These are phyloP conservation scores for Blastocrithidia nonstop DNA, from an alignment of 208 protist genomes.

Conservation along the genomic window DNA sequence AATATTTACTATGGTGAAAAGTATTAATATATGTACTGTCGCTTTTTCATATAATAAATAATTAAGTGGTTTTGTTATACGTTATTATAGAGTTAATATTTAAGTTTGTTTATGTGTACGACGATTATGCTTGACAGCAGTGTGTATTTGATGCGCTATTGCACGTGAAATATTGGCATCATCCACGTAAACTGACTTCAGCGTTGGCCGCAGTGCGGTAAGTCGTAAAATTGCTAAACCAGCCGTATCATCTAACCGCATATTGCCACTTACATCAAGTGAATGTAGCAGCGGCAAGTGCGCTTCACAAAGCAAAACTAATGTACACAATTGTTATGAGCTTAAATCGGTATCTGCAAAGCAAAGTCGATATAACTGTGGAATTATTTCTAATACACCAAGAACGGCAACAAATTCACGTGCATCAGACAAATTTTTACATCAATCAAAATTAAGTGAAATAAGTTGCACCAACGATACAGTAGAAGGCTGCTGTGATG, in stretches of 20 bases:
- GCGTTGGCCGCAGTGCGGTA: no score
- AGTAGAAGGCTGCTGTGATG: no score
- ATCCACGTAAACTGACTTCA: neutral
- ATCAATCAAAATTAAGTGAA: no score
- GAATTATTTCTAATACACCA: neutral
- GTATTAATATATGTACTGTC: no score
- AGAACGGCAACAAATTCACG: no score
- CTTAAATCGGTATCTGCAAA: conserved; percentile 1
- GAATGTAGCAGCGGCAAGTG: conserved; percentile 14
- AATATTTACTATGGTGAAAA: no score
- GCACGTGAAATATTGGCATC: neutral
- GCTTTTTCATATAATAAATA: no score
- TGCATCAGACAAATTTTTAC: no score
- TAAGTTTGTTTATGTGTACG: no score
- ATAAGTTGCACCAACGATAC: no score
- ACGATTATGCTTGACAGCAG: neutral
- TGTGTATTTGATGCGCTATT: neutral
- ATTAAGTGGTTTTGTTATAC: no score
- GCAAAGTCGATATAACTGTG: neutral
- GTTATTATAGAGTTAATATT: no score
- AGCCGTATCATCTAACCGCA: conserved; percentile 6
- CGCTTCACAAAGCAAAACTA: conserved; percentile 23
- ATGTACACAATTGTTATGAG: conserved; percentile 8
- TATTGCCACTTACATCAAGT: conserved; percentile 18
- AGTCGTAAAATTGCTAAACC: neutral